Base-by-base conservation (phyloP, 306 rosid genomes). In the Vigna hirtella region DNA sequence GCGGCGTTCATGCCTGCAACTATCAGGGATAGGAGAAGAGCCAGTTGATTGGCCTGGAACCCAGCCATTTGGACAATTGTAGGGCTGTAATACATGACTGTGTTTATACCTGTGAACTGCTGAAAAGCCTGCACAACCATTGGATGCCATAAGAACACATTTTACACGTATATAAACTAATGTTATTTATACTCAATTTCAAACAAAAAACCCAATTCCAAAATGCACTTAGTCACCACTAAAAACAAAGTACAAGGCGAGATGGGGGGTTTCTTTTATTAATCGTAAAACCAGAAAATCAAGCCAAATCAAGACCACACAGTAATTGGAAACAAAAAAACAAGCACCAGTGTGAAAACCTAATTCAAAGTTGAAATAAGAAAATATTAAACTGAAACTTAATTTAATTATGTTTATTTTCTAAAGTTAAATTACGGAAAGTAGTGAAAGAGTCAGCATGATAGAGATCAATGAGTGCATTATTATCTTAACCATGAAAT, bases 41-140 rank as follows among this genome's bases (percentile, higher is more conserved):
- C 98, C 79, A 93, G 51, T 77, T 86, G 81, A 84, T 93, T 93
- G 66, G 96, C 82, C 0, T 74, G 34, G 57, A 93, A 89, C 79
- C 98, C 98, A 14, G 98, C 98, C 98, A 90, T 85, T 86, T 93
- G 96, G 77, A 93, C 98, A 69, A 93, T 93, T 34, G 97, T 93
- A 52, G 98, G 97, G 85, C 98, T 93, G 88, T 93, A 93, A 86
- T 93, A 93, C 98, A 93, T 93, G 70, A 93, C 98, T 3, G 98
- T 93, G 88, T 93, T 93, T 82, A 93, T 93, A 40, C 98, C 98
- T 14, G 93, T 86, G 71, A 93, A 91, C 84, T 93, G 97, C 87
- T 93, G 97, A 73, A 93, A 93, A 18, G 90, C 91, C 98, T 93
- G 89, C 87, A 79, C 20, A 83, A 50, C 58, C 80, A 82, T 70